These are phyloP conservation scores for Lachancea thermotolerans DNA, from an alignment of 805 yeast species.

Conservation along the genomic window DNA sequence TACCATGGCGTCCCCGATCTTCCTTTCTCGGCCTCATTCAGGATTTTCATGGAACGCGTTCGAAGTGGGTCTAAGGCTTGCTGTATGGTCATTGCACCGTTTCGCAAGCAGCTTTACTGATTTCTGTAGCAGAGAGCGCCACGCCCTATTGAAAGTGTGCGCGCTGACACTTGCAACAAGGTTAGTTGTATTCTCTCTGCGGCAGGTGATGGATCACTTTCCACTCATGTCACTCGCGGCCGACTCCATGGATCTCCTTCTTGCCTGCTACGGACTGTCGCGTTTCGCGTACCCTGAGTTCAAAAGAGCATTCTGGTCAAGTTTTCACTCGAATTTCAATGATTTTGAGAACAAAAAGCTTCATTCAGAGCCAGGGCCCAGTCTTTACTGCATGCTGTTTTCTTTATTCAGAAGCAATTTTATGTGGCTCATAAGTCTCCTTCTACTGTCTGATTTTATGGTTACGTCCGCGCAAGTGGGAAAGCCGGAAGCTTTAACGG, in stretches of 20 bases:
- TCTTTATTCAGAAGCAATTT: no score
- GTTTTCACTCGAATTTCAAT: neutral
- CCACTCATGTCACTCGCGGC: neutral
- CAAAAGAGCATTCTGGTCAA: conserved; percentile 1
- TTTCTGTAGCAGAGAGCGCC: neutral
- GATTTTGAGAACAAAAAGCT: neutral
- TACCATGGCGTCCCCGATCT: conserved; percentile 53
- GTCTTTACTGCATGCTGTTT: no score
- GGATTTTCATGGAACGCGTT: conserved; percentile 44
- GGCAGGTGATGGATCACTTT: neutral
- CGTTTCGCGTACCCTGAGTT: neutral
- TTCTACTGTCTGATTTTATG: no score
- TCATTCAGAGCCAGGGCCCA: neutral
- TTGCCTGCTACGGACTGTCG: neutral
- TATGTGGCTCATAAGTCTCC: no score
- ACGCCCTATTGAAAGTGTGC: neutral
- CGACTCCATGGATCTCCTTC: neutral
- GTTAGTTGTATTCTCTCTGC: neutral
- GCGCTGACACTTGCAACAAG: neutral
- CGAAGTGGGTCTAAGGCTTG: conserved; percentile 48
- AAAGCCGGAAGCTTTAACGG: neutral
- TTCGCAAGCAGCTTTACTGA: conserved; percentile 38
- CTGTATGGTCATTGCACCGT: conserved; percentile 43
- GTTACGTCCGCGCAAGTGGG: no score
- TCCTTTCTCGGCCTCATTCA: conserved; percentile 50